A percentile compares a stretch with the other conserved stretches of the same genome.
These are phyloP conservation scores for Xanthoconium purpureum DNA, from an alignment of 768 basidiomycete genomes.

Conservation along the genomic window DNA sequence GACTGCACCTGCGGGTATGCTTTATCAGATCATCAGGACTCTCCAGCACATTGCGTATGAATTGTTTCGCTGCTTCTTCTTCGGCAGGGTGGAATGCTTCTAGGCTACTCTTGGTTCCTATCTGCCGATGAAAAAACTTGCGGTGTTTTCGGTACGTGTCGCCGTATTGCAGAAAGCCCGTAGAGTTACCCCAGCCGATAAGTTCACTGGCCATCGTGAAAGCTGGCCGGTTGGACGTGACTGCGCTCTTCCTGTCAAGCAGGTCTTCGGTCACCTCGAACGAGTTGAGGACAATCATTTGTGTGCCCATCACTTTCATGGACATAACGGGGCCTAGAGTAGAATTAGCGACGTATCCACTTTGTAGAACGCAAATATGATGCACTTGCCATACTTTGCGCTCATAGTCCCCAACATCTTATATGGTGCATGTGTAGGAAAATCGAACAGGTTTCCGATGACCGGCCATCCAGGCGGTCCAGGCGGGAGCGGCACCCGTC, in stretches of 20 bases:
- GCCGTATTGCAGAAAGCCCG: constrained; percentile 7
- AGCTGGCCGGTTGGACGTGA: constrained; percentile 4
- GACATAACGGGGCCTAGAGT: neutral
- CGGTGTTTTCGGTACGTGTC: constrained; percentile 6
- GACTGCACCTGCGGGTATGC: constrained; percentile 7
- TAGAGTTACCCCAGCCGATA: constrained; percentile 6
- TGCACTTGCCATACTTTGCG: constrained; percentile 44
- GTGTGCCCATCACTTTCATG: constrained; percentile 36
- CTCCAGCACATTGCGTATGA: constrained; percentile 4
- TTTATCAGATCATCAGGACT: neutral
- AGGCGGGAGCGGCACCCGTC: constrained; percentile 1
- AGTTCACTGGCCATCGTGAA: constrained; percentile 23
- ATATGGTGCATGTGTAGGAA: constrained; percentile 52
- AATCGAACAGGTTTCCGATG: constrained; percentile 53
- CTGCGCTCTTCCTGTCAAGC: constrained; percentile 10
- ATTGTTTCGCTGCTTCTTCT: constrained; percentile 2
- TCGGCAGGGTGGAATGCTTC: constrained; percentile 1
- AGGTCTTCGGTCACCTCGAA: constrained; percentile 28
- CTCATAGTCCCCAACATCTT: constrained; percentile 40
- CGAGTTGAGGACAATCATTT: constrained; percentile 48
- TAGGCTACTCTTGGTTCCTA: constrained; percentile 6
- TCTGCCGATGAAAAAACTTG: constrained; percentile 6
- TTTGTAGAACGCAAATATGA: neutral
- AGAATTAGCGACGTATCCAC: neutral
- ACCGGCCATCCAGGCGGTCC: constrained; percentile 31